phyloP scores from a whole-genome alignment of 441 rosid genomes.

The Adansonia madagascariensis region DNA sequence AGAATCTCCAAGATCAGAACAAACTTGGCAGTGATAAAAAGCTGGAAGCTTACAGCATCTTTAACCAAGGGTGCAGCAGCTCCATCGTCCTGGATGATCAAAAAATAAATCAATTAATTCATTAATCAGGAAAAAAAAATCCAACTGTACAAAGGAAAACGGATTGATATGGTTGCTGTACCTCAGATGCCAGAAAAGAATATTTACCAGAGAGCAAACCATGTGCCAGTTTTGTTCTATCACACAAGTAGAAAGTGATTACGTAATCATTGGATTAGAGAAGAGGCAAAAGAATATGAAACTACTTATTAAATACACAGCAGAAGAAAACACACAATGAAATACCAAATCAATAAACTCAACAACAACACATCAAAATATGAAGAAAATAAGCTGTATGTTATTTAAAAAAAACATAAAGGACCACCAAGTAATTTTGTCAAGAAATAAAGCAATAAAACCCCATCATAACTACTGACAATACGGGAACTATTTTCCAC shows the following conservation, averaged over 20 bases:
- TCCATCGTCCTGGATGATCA: slow-evolving; percentile 48
- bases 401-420: background rate
- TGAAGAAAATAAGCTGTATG: background rate
- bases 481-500: slow-evolving; percentile 2
- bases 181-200: slow-evolving; percentile 75
- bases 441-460: slow-evolving; percentile 4
- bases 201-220: slow-evolving; percentile 94
- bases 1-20: slow-evolving; percentile 1
- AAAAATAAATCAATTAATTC: slow-evolving; percentile 22
- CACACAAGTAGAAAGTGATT: slow-evolving; percentile 35
- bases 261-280: slow-evolving; percentile 20
- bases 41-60: slow-evolving; percentile 57
- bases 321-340: background rate
- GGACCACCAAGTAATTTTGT: background rate
- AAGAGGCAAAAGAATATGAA: slow-evolving; percentile 25
- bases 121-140: slow-evolving; percentile 22
- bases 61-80: slow-evolving; percentile 32
- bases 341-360: slow-evolving; percentile 4
- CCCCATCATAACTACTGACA: slow-evolving; percentile 10
- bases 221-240: slow-evolving; percentile 92
- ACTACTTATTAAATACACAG: background rate
- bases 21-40: background rate
- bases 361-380: background rate
- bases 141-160: slow-evolving; percentile 8
- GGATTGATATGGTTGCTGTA: slow-evolving; percentile 34